Conservation (phyloP, 2,329 filamentous ascomycete species). For the Penicillium verrucosum region DNA sequence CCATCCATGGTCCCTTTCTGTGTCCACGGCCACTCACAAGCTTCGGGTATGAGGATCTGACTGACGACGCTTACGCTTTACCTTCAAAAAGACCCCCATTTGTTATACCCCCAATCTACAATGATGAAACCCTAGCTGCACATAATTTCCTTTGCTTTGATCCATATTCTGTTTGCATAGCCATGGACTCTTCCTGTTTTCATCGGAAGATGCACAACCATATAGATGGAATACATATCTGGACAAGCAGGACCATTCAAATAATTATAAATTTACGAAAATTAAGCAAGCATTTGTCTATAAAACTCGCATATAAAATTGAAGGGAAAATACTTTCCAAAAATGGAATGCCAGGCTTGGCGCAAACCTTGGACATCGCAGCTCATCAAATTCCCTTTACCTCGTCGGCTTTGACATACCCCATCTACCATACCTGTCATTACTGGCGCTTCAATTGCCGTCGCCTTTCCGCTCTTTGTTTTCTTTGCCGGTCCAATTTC, state of each 20-base stretch:
- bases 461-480: conserved; percentile 2
- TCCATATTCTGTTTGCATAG: conserved; percentile 22
- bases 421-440: neutral
- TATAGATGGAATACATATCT: conserved; percentile 20
- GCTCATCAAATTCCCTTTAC: conserved; percentile 1
- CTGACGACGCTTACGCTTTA: conserved; percentile 19
- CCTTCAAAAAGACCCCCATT: conserved; percentile 16
- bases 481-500: neutral
- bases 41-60: conserved; percentile 15
- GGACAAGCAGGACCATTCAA: neutral
- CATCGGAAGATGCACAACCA: conserved; percentile 16
- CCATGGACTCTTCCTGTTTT: conserved; percentile 11
- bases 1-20: neutral
- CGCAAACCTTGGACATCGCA: conserved; percentile 21
- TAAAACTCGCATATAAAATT: neutral
- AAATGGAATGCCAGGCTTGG: conserved; percentile 22
- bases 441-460: neutral
- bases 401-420: conserved; percentile 3
- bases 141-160: conserved; percentile 20
- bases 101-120: conserved; percentile 26
- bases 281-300: neutral
- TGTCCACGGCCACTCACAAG: neutral
- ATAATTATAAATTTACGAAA: neutral
- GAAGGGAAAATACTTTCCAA: conserved; percentile 16
- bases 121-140: conserved; percentile 21